These are phyloP conservation scores for Sphagnum fallax DNA, from an alignment of 228 moss, liverwort and hornwort genomes.

Conservation along the genomic window DNA sequence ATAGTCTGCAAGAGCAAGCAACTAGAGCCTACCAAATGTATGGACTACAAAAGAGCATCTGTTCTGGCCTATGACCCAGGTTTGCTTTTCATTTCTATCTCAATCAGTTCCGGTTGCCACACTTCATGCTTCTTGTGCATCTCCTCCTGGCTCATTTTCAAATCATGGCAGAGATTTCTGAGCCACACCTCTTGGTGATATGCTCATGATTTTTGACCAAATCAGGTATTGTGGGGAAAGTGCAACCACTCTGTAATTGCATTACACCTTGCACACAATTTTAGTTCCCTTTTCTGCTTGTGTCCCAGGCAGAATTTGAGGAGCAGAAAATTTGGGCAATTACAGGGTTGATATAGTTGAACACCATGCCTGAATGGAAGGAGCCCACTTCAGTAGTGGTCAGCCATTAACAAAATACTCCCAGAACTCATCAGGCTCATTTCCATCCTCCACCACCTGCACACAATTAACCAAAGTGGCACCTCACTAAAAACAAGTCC, in stretches of 20 bases:
- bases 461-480: background rate
- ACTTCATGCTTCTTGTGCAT: background rate
- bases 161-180: too few relatives aligned
- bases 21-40: background rate
- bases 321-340: background rate
- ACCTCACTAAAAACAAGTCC: background rate
- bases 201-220: background rate
- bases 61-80: background rate
- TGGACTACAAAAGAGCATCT: background rate
- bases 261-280: background rate
- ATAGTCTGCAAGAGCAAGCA: background rate
- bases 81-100: background rate
- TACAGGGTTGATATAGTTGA: background rate
- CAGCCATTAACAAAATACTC: constrained; percentile 25
- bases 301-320: background rate
- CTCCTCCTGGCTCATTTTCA: too few relatives aligned
- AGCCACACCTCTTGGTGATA: background rate
- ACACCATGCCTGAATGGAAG: background rate
- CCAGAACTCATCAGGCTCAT: constrained; percentile 34
- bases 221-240: background rate
- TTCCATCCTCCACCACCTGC: constrained; percentile 21
- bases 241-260: background rate
- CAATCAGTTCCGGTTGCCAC: background rate
- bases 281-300: background rate
- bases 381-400: background rate